These are phyloP conservation scores for Colletotrichum abscissum DNA, from an alignment of 2,329 filamentous ascomycete genomes.

Conservation along the genomic window DNA sequence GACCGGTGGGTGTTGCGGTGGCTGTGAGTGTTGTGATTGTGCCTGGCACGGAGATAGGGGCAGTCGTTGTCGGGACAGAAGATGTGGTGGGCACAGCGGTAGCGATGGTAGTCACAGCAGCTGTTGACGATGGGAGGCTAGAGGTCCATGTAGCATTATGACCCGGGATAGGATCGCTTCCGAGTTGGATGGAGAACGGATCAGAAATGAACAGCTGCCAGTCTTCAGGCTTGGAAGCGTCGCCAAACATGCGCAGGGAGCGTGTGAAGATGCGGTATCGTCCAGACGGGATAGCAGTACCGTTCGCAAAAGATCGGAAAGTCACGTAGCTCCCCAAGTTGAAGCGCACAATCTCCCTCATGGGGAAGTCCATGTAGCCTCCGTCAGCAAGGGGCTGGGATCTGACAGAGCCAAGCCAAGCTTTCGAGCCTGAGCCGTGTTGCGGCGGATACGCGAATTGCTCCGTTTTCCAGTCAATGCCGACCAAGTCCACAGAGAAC, in stretches of 20 bases:
- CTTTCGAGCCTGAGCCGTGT: slow-evolving; percentile 16
- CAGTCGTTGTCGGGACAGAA: not conserved
- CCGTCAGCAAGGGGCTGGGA: not conserved
- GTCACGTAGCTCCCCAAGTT: slow-evolving; percentile 22
- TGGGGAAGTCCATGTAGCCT: slow-evolving; percentile 23
- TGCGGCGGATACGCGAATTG: slow-evolving; percentile 35
- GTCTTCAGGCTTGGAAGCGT: slow-evolving; percentile 53
- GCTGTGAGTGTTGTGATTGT: slow-evolving; percentile 32
- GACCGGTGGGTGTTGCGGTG: slow-evolving; percentile 26
- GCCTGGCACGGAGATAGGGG: slow-evolving; percentile 21
- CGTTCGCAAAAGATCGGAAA: slow-evolving; percentile 36
- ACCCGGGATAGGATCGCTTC: slow-evolving; percentile 27
- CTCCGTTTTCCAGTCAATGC: slow-evolving; percentile 31
- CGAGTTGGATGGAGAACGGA: slow-evolving; percentile 35
- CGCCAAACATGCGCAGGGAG: slow-evolving; percentile 62
- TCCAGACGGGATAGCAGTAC: slow-evolving; percentile 32
- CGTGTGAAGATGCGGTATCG: slow-evolving; percentile 47
- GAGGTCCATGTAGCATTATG: slow-evolving; percentile 6
- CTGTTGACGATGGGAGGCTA: not conserved
- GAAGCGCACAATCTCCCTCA: slow-evolving; percentile 30
- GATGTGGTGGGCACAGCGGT: slow-evolving; percentile 6
- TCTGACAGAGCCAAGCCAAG: slow-evolving; percentile 33
- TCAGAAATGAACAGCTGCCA: slow-evolving; percentile 57
- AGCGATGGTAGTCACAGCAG: not conserved
- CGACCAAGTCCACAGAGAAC: slow-evolving; percentile 38